These are phyloP conservation scores for Arachnopeziza araneosa DNA, from an alignment of 2,329 filamentous ascomycete genomes.

Conservation along the genomic window DNA sequence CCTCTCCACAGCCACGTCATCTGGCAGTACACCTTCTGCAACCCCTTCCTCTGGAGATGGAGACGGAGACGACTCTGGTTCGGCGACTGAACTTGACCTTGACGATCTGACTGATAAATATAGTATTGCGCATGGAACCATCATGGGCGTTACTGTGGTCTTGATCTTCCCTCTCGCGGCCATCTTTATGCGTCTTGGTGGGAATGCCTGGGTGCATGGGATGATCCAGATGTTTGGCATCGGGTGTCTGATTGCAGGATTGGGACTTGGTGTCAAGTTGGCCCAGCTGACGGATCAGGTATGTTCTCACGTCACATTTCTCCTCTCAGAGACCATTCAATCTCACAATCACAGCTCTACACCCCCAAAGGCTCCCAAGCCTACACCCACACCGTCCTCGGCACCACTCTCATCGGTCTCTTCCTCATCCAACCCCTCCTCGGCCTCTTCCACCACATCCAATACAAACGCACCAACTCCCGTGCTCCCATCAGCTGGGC, in stretches of 20 bases:
- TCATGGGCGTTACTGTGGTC: slow-evolving; percentile 56
- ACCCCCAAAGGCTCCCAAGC: background rate
- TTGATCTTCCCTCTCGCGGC: slow-evolving; percentile 56
- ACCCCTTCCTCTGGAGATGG: slow-evolving; percentile 5
- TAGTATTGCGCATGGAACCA: slow-evolving; percentile 46
- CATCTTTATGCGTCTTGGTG: slow-evolving; percentile 53
- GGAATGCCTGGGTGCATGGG: slow-evolving; percentile 47
- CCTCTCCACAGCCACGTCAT: slow-evolving; percentile 7
- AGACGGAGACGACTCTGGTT: background rate
- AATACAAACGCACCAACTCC: slow-evolving; percentile 42
- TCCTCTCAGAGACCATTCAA: background rate
- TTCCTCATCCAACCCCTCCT: slow-evolving; percentile 53
- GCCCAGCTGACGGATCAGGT: slow-evolving; percentile 39
- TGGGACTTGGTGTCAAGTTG: slow-evolving; percentile 49
- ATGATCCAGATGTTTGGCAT: slow-evolving; percentile 50
- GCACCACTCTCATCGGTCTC: slow-evolving; percentile 47
- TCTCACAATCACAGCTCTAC: background rate
- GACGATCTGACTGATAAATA: slow-evolving; percentile 9
- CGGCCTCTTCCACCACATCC: slow-evolving; percentile 51
- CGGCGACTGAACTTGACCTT: background rate
- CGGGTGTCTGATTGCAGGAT: slow-evolving; percentile 53
- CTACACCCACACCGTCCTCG: slow-evolving; percentile 49
- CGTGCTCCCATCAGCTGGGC: slow-evolving; percentile 48
- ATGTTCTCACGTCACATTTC: slow-evolving; percentile 26
- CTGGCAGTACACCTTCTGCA: background rate